Evolutionary conservation across 148 eudicot species (phyloP).

Genomic region (Suaeda aralocaspica): DNA sequence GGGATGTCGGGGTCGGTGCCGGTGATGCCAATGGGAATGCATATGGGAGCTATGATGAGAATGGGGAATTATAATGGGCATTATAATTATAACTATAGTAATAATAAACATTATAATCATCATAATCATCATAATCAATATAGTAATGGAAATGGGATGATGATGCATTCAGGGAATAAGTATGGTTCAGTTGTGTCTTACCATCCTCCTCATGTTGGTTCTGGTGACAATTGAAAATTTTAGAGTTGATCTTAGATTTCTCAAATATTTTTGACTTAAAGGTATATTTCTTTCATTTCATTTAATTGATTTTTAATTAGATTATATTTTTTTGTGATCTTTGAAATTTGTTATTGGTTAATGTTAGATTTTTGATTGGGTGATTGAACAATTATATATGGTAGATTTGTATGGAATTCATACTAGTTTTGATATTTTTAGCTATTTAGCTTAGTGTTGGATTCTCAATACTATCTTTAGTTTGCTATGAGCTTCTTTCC

Average conservation of each 20-base stretch:
- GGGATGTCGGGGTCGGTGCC: slow-evolving; percentile 3
- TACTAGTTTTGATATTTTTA: neutral
- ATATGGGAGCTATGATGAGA: neutral
- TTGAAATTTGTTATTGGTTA: neutral
- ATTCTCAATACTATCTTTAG: too few species aligned
- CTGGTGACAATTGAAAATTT: slow-evolving; percentile 12
- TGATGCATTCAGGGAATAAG: slow-evolving; percentile 13
- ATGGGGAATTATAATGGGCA: slow-evolving; percentile 9
- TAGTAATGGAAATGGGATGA: slow-evolving; percentile 15
- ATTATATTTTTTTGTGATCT: neutral
- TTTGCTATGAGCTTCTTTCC: too few species aligned
- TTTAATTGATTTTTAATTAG: neutral
- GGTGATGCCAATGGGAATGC: slow-evolving; percentile 22
- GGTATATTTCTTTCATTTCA: slow-evolving; percentile 17
- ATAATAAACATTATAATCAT: neutral
- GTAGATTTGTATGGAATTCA: neutral
- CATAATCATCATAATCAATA: neutral
- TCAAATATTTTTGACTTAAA: neutral
- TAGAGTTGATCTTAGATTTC: neutral
- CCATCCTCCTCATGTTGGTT: slow-evolving; percentile 15
- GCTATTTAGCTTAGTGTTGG: neutral
- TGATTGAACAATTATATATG: neutral
- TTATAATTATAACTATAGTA: neutral
- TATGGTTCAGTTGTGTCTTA: slow-evolving; percentile 16
- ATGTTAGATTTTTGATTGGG: neutral